Evolutionary conservation across 2,329 filamentous ascomycete species (phyloP).

Genomic region (Aspergillus phoenicis): DNA sequence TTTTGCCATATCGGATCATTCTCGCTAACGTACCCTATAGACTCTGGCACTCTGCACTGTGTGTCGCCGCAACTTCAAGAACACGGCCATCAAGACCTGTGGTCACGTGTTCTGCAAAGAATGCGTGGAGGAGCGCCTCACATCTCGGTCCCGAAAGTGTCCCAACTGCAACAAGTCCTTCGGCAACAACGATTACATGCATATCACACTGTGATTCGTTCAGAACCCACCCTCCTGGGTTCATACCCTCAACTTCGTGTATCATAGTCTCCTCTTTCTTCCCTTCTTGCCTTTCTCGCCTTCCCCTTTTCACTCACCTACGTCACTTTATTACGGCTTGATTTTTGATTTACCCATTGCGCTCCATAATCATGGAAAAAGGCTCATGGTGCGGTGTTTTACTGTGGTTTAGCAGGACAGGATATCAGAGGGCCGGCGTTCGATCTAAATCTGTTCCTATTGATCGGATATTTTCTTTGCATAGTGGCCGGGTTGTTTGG

Average conservation of each 20-base stretch:
- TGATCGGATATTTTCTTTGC: constrained; percentile 24
- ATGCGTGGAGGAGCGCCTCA: constrained; percentile 86
- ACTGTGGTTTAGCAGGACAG: constrained; percentile 35
- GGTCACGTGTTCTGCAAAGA: constrained; percentile 91
- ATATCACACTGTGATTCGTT: constrained; percentile 48
- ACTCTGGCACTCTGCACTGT: constrained; percentile 84
- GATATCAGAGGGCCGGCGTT: constrained; percentile 37
- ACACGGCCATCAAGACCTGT: constrained; percentile 89
- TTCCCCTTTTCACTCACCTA: constrained; percentile 7
- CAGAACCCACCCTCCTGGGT: constrained; percentile 10
- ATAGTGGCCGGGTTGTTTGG: constrained; percentile 26
- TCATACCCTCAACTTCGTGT: constrained; percentile 30
- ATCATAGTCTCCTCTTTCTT: constrained; percentile 33
- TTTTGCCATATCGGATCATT: neutral
- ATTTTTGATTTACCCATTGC: constrained; percentile 12
- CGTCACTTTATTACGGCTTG: constrained; percentile 20
- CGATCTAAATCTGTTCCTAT: constrained; percentile 22
- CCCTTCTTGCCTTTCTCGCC: constrained; percentile 15
- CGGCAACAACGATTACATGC: constrained; percentile 86
- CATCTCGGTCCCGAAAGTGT: constrained; percentile 90
- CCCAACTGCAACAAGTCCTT: constrained; percentile 92
- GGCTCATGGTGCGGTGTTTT: constrained; percentile 43
- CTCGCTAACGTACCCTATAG: constrained; percentile 45
- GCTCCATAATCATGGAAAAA: constrained; percentile 27
- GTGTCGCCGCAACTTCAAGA: constrained; percentile 90